Conservation (phyloP, 306 rosid genomes). For the Morella rubra region DNA sequence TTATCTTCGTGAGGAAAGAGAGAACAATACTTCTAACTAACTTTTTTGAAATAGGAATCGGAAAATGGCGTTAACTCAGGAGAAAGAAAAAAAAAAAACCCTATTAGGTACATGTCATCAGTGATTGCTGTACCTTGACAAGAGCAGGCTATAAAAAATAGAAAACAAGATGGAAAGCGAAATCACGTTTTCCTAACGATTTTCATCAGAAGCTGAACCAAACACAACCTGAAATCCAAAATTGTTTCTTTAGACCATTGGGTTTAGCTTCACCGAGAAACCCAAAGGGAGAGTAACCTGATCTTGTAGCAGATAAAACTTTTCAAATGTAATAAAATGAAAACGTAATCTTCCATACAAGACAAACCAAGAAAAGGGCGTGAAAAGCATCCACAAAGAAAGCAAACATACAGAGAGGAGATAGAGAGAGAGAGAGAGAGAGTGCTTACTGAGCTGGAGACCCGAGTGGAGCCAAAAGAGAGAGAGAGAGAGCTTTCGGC, state of each 20-base stretch:
- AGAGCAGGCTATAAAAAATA: background rate
- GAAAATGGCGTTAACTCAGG: background rate
- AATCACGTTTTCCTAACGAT: background rate
- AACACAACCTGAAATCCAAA: constrained; percentile 1
- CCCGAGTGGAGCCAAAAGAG: background rate
- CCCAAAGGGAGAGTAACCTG: background rate
- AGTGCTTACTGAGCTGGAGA: constrained; percentile 12
- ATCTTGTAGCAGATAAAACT: background rate
- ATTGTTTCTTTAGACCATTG: background rate
- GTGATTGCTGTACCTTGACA: background rate
- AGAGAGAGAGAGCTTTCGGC: constrained; percentile 5
- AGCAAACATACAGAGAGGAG: background rate
- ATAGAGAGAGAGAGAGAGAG: too few species aligned
- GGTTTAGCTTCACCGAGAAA: background rate
- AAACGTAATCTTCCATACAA: background rate
- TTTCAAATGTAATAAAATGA: background rate
- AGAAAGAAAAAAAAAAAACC: too few species aligned
- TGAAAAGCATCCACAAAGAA: background rate
- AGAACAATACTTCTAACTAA: background rate
- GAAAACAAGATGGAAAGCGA: too few species aligned
- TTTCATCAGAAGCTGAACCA: background rate
- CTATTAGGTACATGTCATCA: background rate
- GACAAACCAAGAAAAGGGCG: background rate
- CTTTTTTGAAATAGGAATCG: background rate
- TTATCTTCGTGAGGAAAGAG: background rate